Evolutionary conservation across 148 eudicot species (phyloP).

Genomic region (Cornus kousa): DNA sequence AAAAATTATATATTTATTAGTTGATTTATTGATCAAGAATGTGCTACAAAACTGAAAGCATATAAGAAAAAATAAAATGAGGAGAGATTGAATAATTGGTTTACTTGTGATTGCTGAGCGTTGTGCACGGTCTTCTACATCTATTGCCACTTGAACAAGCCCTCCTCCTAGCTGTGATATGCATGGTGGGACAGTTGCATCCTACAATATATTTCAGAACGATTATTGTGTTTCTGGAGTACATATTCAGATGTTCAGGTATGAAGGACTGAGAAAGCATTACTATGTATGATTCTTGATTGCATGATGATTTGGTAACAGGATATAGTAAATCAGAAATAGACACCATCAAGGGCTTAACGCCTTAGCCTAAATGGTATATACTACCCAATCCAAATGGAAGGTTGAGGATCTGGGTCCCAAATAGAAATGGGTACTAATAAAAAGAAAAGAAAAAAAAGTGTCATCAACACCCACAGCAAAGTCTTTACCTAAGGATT

Average conservation of each 20-base stretch:
- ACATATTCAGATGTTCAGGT: background rate
- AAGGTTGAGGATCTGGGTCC: background rate
- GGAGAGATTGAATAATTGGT: slow-evolving; percentile 2
- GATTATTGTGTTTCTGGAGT: slow-evolving; percentile 4
- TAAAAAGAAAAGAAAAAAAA: no score
- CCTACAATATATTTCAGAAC: slow-evolving; percentile 42
- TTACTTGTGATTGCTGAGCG: slow-evolving; percentile 94
- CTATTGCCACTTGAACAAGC: slow-evolving; percentile 97
- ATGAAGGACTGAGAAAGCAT: background rate
- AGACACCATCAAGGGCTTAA: background rate
- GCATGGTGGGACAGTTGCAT: slow-evolving; percentile 99
- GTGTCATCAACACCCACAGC: background rate
- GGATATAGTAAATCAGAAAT: background rate
- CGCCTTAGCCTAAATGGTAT: no score
- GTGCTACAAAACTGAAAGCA: background rate
- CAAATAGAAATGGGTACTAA: no score
- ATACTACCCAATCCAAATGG: no score
- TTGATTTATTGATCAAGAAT: background rate
- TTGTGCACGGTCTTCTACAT: slow-evolving; percentile 97
- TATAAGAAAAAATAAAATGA: background rate
- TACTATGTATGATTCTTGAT: background rate
- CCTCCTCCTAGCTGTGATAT: slow-evolving; percentile 96
- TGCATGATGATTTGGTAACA: no score
- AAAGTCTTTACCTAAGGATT: slow-evolving; percentile 71
- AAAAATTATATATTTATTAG: background rate